Conservation (phyloP, 2,329 filamentous ascomycete species). For the Macroventuria anomochaeta region DNA sequence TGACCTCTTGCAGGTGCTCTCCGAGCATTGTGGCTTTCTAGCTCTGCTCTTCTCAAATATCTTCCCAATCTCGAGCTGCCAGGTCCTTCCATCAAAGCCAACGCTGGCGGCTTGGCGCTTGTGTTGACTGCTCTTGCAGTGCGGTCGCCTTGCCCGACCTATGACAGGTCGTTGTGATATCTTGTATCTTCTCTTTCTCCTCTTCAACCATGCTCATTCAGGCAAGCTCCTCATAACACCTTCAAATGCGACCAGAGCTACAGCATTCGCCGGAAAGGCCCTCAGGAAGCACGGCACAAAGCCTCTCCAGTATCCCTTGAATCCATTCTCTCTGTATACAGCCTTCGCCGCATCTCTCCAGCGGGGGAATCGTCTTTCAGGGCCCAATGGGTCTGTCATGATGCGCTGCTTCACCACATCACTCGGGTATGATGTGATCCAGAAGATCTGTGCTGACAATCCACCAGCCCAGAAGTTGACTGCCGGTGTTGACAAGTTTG, state of each 20-base stretch:
- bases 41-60: background rate
- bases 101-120: constrained; percentile 6
- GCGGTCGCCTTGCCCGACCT: background rate
- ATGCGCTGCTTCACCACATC: constrained; percentile 96
- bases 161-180: background rate
- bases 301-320: constrained; percentile 84
- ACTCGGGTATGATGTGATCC: constrained; percentile 88
- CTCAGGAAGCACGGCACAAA: constrained; percentile 93
- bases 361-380: constrained; percentile 65
- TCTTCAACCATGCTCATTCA: constrained; percentile 24
- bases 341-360: constrained; percentile 83
- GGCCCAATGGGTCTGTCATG: constrained; percentile 90
- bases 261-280: constrained; percentile 94
- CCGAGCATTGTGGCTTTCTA: background rate
- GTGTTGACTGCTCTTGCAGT: background rate
- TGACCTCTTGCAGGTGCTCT: background rate
- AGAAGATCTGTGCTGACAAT: constrained; percentile 90
- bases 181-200: background rate
- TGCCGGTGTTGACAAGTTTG: constrained; percentile 73
- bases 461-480: constrained; percentile 98
- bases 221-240: constrained; percentile 73
- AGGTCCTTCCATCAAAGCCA: background rate
- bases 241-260: constrained; percentile 93
- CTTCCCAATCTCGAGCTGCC: constrained; percentile 4
- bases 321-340: constrained; percentile 78